Percentiles rank a stretch among this genome's conserved stretches.
phyloP scores from a whole-genome alignment of 1,284 basidiomycete species.

The Apiotrichum gamsii region DNA sequence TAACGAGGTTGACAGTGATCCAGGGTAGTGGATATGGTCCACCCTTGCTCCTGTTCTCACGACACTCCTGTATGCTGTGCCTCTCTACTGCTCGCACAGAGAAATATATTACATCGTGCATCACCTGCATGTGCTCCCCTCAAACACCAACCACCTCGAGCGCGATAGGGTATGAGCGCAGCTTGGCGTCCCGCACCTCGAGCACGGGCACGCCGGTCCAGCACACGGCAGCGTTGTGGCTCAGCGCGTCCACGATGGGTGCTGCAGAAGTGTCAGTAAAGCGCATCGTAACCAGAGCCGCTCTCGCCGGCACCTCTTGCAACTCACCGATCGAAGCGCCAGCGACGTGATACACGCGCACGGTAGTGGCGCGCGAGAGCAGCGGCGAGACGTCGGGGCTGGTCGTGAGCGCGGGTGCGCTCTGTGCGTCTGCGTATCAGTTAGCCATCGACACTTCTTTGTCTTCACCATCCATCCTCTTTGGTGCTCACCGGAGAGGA shows the following conservation, averaged over 20 bases:
- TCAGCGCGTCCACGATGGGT: background rate
- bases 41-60: too few species aligned
- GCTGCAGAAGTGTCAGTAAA: too few species aligned
- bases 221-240: background rate
- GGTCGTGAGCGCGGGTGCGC: background rate
- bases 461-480: too few species aligned
- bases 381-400: background rate
- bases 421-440: background rate
- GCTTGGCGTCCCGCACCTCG: constrained; percentile 2
- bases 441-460: too few species aligned
- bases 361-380: constrained; percentile 16
- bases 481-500: constrained; percentile 20
- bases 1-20: too few species aligned
- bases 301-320: too few species aligned
- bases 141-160: constrained; percentile 10
- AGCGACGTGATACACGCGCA: constrained; percentile 24
- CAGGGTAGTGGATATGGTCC: too few species aligned
- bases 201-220: constrained; percentile 8
- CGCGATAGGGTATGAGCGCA: background rate
- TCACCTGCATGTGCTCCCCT: too few species aligned
- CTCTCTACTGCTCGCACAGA: too few species aligned
- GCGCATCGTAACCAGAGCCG: too few species aligned
- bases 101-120: too few species aligned
- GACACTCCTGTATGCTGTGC: too few species aligned
- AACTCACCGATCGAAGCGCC: background rate